Evolutionary conservation across 306 rosid species (phyloP).

Genomic region (Boehmeria nivea): DNA sequence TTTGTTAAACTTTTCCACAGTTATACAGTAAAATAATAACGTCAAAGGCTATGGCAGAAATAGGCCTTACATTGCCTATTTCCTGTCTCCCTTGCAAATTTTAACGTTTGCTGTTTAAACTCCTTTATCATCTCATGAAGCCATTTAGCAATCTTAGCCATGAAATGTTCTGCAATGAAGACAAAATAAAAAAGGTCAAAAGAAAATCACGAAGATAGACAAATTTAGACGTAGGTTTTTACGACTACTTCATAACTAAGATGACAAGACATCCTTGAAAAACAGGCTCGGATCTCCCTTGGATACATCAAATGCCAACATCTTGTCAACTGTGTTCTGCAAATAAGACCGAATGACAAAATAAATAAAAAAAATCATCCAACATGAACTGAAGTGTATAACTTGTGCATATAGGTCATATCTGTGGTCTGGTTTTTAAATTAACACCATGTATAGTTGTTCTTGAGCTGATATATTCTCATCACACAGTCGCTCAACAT

Average conservation of each 20-base stretch:
- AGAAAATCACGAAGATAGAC: no score
- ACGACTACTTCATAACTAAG: constrained; percentile 5
- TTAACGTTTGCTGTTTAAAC: no score
- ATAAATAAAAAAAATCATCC: background rate
- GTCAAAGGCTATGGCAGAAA: no score
- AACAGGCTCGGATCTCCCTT: constrained; percentile 53
- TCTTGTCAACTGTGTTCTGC: constrained; percentile 68
- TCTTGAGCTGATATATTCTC: constrained; percentile 60
- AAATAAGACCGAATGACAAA: constrained; percentile 8
- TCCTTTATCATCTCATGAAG: no score
- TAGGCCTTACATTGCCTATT: background rate
- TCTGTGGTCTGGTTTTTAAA: constrained; percentile 15
- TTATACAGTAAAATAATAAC: no score
- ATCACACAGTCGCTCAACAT: constrained; percentile 49
- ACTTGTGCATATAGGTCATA: no score
- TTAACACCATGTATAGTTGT: constrained; percentile 57
- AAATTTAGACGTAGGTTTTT: no score
- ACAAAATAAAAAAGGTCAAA: background rate
- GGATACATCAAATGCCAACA: constrained; percentile 61
- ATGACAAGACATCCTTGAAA: constrained; percentile 53
- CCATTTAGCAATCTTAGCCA: background rate
- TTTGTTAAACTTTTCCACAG: no score
- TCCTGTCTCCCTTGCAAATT: background rate
- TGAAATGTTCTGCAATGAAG: background rate
- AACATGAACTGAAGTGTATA: background rate